These are phyloP conservation scores for Gentiana macrophylla DNA, from an alignment of 257 asterid genomes.

Conservation along the genomic window DNA sequence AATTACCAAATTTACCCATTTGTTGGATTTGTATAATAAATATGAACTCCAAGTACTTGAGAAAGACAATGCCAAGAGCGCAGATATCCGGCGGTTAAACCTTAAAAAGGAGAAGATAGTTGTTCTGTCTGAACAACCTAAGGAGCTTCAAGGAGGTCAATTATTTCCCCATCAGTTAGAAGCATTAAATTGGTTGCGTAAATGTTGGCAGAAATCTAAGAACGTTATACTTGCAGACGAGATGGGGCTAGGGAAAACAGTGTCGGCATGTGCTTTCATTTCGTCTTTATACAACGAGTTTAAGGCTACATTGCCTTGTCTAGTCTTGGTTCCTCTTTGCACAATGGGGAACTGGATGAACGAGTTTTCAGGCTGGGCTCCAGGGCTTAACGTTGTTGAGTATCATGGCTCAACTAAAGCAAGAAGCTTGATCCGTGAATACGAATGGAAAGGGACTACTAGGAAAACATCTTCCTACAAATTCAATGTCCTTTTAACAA, in stretches of 20 bases:
- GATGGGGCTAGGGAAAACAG: conserved; percentile 98
- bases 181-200: conserved; percentile 97
- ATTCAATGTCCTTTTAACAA: conserved; percentile 85
- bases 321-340: conserved; percentile 96
- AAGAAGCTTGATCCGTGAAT: conserved; percentile 71
- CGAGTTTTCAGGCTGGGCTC: conserved; percentile 90
- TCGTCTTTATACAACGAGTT: conserved; percentile 77
- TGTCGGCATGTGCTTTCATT: conserved; percentile 90
- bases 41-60: conserved; percentile 61
- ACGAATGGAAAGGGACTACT: conserved; percentile 77
- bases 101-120: conserved; percentile 35
- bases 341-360: conserved; percentile 99
- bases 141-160: conserved; percentile 72
- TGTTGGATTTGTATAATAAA: conserved; percentile 59
- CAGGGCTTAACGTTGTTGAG: conserved; percentile 83
- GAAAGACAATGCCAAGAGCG: conserved; percentile 38
- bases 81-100: conserved; percentile 21
- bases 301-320: conserved; percentile 71
- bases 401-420: conserved; percentile 88
- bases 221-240: conserved; percentile 98
- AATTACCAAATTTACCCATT: conserved; percentile 42
- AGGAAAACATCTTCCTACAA: conserved; percentile 58
- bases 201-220: conserved; percentile 83
- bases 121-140: conserved; percentile 82
- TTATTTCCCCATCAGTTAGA: conserved; percentile 95